Evolutionary conservation across 345 rosid genomes (phyloP).

Genomic region (Rhodamnia rubescens): DNA sequence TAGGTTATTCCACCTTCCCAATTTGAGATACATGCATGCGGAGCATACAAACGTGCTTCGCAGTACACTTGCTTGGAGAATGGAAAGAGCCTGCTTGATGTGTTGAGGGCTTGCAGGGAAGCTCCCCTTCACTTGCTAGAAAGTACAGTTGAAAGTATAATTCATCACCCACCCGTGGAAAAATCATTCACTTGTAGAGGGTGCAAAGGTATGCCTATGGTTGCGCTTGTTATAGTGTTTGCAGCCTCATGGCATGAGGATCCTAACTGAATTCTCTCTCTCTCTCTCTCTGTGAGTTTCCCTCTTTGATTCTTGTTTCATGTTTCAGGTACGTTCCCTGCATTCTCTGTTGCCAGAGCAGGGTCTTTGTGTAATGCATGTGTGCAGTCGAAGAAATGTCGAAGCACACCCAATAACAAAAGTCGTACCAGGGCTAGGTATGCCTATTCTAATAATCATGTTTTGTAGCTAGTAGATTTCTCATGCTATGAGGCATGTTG

Average conservation of each 20-base stretch:
- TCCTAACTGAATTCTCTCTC: background rate
- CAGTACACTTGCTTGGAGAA: slow-evolving; percentile 97
- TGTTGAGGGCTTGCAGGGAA: slow-evolving; percentile 69
- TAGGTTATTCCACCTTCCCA: slow-evolving; percentile 92
- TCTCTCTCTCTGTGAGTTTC: background rate
- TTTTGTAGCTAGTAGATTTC: background rate
- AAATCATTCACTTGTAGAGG: slow-evolving; percentile 66
- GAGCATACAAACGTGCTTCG: slow-evolving; percentile 80
- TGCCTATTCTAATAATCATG: background rate
- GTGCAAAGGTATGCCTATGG: slow-evolving; percentile 55
- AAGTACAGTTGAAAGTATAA: slow-evolving; percentile 49
- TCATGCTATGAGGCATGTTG: background rate
- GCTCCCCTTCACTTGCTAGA: slow-evolving; percentile 63
- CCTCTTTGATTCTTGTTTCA: background rate
- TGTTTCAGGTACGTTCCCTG: slow-evolving; percentile 47
- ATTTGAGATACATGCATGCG: slow-evolving; percentile 96
- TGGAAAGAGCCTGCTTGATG: slow-evolving; percentile 96
- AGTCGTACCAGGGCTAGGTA: slow-evolving; percentile 30
- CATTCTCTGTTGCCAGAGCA: slow-evolving; percentile 50
- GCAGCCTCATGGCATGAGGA: background rate
- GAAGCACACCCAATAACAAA: slow-evolving; percentile 17
- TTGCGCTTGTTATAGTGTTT: background rate
- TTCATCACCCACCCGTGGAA: slow-evolving; percentile 46
- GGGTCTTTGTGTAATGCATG: slow-evolving; percentile 78
- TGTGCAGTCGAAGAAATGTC: slow-evolving; percentile 35